A percentile compares a stretch with the other conserved stretches of the same genome.
Conservation (phyloP, 495 filamentous ascomycete genomes). For the Cladorrhinum samala region DNA sequence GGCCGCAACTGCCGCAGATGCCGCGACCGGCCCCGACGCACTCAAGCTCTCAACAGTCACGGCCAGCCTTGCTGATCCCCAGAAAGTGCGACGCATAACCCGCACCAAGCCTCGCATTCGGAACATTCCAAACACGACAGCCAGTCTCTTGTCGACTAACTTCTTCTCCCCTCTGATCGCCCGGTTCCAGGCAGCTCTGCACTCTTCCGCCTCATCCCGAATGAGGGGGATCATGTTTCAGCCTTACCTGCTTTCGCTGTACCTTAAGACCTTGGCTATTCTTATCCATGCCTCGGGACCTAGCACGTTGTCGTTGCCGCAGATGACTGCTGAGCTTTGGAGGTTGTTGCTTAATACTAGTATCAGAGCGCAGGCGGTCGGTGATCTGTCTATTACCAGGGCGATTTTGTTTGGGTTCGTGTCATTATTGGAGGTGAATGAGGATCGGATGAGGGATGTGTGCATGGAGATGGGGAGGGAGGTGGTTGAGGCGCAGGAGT, state of each 20-base stretch:
- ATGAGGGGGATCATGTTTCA: constrained; percentile 49
- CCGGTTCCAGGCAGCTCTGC: constrained; percentile 50
- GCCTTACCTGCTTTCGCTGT: constrained; percentile 53
- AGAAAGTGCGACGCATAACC: constrained; percentile 18
- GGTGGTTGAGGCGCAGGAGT: constrained; percentile 51
- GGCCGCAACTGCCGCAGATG: constrained; percentile 63
- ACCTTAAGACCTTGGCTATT: constrained; percentile 60
- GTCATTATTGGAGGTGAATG: constrained; percentile 79
- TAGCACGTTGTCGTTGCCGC: constrained; percentile 51
- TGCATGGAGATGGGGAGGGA: constrained; percentile 55
- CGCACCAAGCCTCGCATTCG: constrained; percentile 50
- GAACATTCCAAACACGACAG: constrained; percentile 66
- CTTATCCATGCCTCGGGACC: constrained; percentile 62
- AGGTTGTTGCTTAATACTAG: constrained; percentile 49
- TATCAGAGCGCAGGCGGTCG: constrained; percentile 36
- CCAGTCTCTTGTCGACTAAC: constrained; percentile 61
- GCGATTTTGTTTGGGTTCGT: constrained; percentile 74
- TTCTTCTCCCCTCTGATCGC: constrained; percentile 78
- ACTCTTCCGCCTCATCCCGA: constrained; percentile 30
- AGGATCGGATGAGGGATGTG: constrained; percentile 64
- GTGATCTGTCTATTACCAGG: constrained; percentile 59
- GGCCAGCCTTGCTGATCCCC: constrained; percentile 30
- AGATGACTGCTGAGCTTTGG: constrained; percentile 69
- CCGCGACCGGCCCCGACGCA: constrained; percentile 67
- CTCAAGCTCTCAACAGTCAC: constrained; percentile 63